Evolutionary conservation across 441 rosid species (phyloP).

Genomic region (Metrosideros polymorpha): DNA sequence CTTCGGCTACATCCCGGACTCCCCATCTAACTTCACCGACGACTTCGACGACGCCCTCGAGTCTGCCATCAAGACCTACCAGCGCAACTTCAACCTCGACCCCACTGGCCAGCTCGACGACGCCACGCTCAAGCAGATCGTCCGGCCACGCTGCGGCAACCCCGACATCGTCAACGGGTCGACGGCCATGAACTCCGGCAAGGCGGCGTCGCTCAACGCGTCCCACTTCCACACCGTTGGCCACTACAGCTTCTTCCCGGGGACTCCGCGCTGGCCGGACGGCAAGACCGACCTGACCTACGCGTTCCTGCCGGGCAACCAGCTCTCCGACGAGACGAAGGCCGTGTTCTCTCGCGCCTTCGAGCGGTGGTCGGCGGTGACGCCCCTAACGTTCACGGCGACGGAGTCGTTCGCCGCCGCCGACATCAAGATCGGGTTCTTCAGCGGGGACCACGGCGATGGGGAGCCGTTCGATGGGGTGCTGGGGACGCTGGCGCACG

Average conservation of each 20-base stretch:
- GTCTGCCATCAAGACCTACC: not conserved
- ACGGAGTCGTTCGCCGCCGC: not conserved
- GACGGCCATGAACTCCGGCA: constrained; percentile 53
- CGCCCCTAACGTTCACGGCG: constrained; percentile 6
- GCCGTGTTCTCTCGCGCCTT: constrained; percentile 6
- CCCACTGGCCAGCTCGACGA: not conserved
- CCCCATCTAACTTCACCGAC: constrained; percentile 3
- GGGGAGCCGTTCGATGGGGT: constrained; percentile 25
- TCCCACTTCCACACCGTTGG: constrained; percentile 7
- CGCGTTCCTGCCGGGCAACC: constrained; percentile 4
- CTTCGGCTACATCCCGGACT: constrained; percentile 4
- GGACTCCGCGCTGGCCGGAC: constrained; percentile 57
- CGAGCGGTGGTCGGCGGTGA: constrained; percentile 9
- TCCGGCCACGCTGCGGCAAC: constrained; percentile 14
- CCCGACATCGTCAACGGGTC: constrained; percentile 61
- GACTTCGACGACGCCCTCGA: not conserved
- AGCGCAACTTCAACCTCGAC: not conserved
- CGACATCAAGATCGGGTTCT: constrained; percentile 11
- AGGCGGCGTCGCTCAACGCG: not conserved
- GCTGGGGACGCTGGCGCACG: constrained; percentile 77
- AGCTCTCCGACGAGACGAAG: not conserved
- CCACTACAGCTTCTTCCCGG: constrained; percentile 62
- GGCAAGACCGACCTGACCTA: constrained; percentile 31
- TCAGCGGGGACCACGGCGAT: constrained; percentile 22
- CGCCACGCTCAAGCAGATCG: not conserved